Evolutionary conservation across 306 rosid species (phyloP).

Genomic region (Quercus suber): DNA sequence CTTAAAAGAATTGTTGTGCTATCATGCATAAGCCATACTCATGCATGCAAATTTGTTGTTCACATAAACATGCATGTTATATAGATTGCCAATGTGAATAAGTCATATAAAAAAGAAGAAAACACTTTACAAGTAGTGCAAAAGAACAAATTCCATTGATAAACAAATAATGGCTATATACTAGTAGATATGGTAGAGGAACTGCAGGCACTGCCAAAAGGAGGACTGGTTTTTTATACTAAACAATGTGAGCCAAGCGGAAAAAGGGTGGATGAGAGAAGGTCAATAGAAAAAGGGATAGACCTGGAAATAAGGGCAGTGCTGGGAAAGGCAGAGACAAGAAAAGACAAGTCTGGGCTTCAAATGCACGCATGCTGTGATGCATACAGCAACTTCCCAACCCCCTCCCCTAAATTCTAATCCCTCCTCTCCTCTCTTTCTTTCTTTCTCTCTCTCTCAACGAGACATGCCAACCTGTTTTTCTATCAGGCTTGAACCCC

Average conservation of each 20-base stretch:
- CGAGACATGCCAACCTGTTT: constrained; percentile 43
- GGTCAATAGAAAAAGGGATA: not conserved
- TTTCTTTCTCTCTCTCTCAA: not conserved
- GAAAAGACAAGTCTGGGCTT: constrained; percentile 53
- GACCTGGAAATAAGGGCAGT: constrained; percentile 48
- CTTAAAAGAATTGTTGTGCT: not conserved
- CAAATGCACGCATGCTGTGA: constrained; percentile 59
- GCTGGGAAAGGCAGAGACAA: constrained; percentile 65
- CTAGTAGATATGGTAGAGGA: not conserved
- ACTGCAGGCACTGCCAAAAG: constrained; percentile 26
- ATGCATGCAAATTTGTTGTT: not conserved
- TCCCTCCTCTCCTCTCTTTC: too few relatives aligned
- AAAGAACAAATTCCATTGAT: constrained; percentile 14
- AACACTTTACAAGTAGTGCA: not conserved
- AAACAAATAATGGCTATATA: constrained; percentile 11
- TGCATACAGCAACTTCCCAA: constrained; percentile 32
- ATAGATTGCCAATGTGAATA: not conserved
- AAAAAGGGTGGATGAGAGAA: constrained; percentile 10
- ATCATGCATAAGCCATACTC: too few relatives aligned
- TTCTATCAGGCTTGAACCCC: constrained; percentile 41
- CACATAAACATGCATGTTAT: not conserved
- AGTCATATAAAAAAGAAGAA: not conserved
- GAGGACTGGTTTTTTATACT: not conserved
- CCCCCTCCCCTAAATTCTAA: not conserved
- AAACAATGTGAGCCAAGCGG: constrained; percentile 2